Conservation (phyloP, 2,329 filamentous ascomycete species). For the Pezicula neosporulosa region DNA sequence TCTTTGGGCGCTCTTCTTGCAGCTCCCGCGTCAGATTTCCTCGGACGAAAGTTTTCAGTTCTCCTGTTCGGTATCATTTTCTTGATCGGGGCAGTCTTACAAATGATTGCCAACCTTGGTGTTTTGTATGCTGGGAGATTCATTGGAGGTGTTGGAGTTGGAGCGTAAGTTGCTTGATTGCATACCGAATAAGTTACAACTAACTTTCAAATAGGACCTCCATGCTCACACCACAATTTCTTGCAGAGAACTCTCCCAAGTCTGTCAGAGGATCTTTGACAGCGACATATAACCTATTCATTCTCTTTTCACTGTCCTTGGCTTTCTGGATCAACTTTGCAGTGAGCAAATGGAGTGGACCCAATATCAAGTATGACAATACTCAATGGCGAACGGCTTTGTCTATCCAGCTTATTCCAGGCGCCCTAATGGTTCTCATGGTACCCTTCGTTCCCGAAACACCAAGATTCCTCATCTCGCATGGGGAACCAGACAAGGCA, state of each 20-base stretch:
- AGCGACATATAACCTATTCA: conserved; percentile 36
- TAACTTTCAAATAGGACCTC: conserved; percentile 13
- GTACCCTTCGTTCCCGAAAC: not conserved
- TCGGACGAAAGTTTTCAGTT: not conserved
- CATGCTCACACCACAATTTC: conserved; percentile 36
- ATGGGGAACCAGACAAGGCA: conserved; percentile 63
- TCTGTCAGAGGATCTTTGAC: conserved; percentile 36
- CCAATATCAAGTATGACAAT: conserved; percentile 18
- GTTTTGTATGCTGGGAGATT: conserved; percentile 1
- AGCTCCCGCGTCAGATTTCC: not conserved
- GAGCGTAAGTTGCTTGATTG: not conserved
- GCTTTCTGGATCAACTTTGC: conserved; percentile 1
- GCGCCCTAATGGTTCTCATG: not conserved
- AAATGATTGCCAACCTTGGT: not conserved
- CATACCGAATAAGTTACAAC: not conserved
- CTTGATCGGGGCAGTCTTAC: not conserved
- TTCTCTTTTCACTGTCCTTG: conserved; percentile 21
- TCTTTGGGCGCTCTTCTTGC: not conserved
- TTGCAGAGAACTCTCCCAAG: conserved; percentile 37
- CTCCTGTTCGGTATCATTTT: not conserved
- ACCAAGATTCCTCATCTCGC: conserved; percentile 1
- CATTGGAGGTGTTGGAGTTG: not conserved
- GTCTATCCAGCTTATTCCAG: not conserved
- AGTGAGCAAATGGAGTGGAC: conserved; percentile 24
- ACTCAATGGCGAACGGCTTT: not conserved